Evolutionary conservation across 352 stramenopile genomes (phyloP).

Genomic region (Pythium grandisporangium): DNA sequence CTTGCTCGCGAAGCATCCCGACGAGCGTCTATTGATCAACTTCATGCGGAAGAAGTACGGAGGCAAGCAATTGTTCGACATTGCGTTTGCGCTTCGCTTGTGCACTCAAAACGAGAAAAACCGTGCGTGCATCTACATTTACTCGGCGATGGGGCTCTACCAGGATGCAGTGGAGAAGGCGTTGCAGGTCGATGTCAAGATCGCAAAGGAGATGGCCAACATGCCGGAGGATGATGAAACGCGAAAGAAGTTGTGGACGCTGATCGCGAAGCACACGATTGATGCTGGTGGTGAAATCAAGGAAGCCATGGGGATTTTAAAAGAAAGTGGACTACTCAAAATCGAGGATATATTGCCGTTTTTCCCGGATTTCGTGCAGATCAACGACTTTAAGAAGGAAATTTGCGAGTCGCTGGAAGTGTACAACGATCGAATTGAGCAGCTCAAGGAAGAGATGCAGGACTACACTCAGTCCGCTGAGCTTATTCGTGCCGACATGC

Average conservation of each 20-base stretch:
- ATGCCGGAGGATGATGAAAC: slow-evolving; percentile 85
- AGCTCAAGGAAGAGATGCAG: slow-evolving; percentile 91
- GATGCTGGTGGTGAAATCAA: slow-evolving; percentile 81
- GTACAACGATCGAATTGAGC: slow-evolving; percentile 88
- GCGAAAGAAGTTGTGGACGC: slow-evolving; percentile 90
- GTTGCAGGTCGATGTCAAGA: slow-evolving; percentile 87
- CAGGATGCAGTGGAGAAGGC: slow-evolving; percentile 90
- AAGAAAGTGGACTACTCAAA: slow-evolving; percentile 82
- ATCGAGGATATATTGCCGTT: slow-evolving; percentile 94
- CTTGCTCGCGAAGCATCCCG: slow-evolving; percentile 84
- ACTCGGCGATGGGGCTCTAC: slow-evolving; percentile 89
- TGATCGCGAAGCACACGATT: slow-evolving; percentile 91
- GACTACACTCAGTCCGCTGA: slow-evolving; percentile 88
- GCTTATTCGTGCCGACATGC: slow-evolving; percentile 86
- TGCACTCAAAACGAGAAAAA: slow-evolving; percentile 91
- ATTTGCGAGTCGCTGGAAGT: slow-evolving; percentile 90
- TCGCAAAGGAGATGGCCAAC: slow-evolving; percentile 90
- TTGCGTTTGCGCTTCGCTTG: slow-evolving; percentile 87
- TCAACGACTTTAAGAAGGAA: slow-evolving; percentile 94
- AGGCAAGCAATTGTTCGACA: slow-evolving; percentile 84
- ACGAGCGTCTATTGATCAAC: slow-evolving; percentile 84
- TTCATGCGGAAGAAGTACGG: slow-evolving; percentile 87
- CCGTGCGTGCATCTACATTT: slow-evolving; percentile 92
- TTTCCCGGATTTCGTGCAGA: slow-evolving; percentile 93
- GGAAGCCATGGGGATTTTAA: slow-evolving; percentile 77